Conservation (phyloP, 352 stramenopile genomes). For the Peronospora farinosa region DNA sequence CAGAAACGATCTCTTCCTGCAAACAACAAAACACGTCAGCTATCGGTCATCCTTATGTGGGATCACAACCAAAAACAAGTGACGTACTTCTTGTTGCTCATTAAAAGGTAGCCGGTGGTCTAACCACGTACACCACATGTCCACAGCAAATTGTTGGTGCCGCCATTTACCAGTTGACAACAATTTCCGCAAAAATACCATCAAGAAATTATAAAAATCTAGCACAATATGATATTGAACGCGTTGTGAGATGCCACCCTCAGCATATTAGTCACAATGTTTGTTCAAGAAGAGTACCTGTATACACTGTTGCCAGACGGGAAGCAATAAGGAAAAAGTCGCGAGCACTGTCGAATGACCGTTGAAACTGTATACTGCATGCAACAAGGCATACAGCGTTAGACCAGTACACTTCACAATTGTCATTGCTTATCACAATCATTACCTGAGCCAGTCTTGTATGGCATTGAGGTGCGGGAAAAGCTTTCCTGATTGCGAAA, state of each 20-base stretch:
- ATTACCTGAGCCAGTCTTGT: constrained; percentile 70
- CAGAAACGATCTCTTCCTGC: constrained; percentile 52
- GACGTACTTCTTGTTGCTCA: constrained; percentile 57
- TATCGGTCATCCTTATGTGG: not conserved
- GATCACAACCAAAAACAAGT: constrained; percentile 4
- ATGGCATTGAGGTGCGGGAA: constrained; percentile 45
- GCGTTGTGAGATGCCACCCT: constrained; percentile 1
- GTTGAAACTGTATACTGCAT: constrained; percentile 44
- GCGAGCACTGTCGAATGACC: constrained; percentile 32
- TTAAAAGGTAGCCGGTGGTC: constrained; percentile 38
- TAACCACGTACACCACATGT: constrained; percentile 69
- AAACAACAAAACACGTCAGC: not conserved
- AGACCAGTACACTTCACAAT: not conserved
- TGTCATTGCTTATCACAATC: not conserved
- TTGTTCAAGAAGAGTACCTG: constrained; percentile 24
- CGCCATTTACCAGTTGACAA: constrained; percentile 40
- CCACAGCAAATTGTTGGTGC: constrained; percentile 55
- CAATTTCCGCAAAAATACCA: constrained; percentile 76
- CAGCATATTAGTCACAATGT: not conserved
- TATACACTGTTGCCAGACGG: constrained; percentile 33
- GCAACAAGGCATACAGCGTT: not conserved
- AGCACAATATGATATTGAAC: constrained; percentile 4
- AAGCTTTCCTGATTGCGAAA: constrained; percentile 31
- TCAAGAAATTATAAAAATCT: constrained; percentile 80
- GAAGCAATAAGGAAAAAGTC: constrained; percentile 46